Conservation (phyloP, 2,329 filamentous ascomycete genomes). For the Sporothrix dimorphospora region DNA sequence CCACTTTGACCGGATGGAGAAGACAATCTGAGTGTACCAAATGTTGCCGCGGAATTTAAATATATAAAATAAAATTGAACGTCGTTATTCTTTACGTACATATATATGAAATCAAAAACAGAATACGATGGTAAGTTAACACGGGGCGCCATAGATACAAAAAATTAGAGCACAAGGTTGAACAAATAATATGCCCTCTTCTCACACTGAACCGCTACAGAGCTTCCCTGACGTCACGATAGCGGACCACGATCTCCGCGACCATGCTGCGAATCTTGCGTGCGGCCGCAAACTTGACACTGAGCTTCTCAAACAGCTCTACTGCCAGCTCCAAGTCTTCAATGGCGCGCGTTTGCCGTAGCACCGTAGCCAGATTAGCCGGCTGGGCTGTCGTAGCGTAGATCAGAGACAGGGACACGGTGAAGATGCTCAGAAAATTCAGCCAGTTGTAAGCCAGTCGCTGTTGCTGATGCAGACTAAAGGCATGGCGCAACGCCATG, state of each 20-base stretch:
- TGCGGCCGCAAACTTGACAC: conserved; percentile 40
- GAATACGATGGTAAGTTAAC: no score
- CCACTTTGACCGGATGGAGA: conserved; percentile 24
- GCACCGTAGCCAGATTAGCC: conserved; percentile 37
- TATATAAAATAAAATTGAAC: no score
- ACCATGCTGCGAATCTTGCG: conserved; percentile 39
- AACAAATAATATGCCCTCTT: no score
- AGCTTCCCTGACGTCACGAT: conserved; percentile 32
- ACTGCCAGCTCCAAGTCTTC: conserved; percentile 41
- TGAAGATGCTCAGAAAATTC: conserved; percentile 48
- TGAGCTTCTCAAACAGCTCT: conserved; percentile 40
- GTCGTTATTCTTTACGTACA: no score
- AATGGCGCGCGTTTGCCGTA: conserved; percentile 39
- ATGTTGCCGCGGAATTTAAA: not conserved
- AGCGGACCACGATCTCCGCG: conserved; percentile 36
- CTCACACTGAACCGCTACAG: no score
- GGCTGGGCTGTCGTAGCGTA: conserved; percentile 49
- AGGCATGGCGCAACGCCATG: conserved; percentile 49
- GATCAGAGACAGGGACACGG: conserved; percentile 47
- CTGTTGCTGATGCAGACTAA: conserved; percentile 44
- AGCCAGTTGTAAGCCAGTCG: conserved; percentile 49
- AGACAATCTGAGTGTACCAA: not conserved
- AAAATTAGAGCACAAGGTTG: no score
- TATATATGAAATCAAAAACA: no score
- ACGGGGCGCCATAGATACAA: no score